Base-by-base conservation (phyloP, 192 early-diverging fungal genomes). In the Endogone sp. region DNA sequence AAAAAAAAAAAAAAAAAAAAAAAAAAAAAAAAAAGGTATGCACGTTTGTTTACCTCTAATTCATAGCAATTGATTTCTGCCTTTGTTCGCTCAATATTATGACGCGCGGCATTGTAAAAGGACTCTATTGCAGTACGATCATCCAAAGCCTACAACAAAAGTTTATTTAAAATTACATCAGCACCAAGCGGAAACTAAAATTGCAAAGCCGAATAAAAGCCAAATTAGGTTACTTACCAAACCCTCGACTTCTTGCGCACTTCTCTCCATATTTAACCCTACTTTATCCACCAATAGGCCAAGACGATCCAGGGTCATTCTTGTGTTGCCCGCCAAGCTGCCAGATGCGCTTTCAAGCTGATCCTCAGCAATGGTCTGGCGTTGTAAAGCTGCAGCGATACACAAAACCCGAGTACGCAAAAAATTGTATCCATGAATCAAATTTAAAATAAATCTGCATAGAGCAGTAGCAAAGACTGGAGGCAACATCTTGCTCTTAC, bases 41-140 rank as follows among this genome's bases (percentile, higher is more conserved):
- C 37, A 44, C 37, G n/a, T n/a, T n/a, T n/a, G n/a, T n/a, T 44
- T 44, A 44, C 37, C 37, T 44, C 37, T 44, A 44, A 13, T 13
- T 44, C 37, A 13, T 44, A 57, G 13, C 27, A 56, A 9, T 66
- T 69, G 25, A 59, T 24, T 30, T 77, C 71, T 29, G 71, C 65
- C 24, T 69, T 64, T 3, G 62, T 70, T 8, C 31, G 13, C 1
- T 63, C 67, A 30, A 77, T n/a, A 49, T 70, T 70, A 11, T 66
- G 67, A 2, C 44, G 11, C 16, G 65, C 60, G 56, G 69, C 68
- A 16, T 70, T 63, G 22, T 29, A 23, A 44, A 73, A 70, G 2
- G 32, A 2, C 16, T 55, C 29, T 24, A 70, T 26, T 11, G 60
- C 16, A 9, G 27, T 23, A 9, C 56, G 69, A 16, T 30, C 63